Conservation (phyloP, 1,284 basidiomycete species). For the Porodaedalea pini region DNA sequence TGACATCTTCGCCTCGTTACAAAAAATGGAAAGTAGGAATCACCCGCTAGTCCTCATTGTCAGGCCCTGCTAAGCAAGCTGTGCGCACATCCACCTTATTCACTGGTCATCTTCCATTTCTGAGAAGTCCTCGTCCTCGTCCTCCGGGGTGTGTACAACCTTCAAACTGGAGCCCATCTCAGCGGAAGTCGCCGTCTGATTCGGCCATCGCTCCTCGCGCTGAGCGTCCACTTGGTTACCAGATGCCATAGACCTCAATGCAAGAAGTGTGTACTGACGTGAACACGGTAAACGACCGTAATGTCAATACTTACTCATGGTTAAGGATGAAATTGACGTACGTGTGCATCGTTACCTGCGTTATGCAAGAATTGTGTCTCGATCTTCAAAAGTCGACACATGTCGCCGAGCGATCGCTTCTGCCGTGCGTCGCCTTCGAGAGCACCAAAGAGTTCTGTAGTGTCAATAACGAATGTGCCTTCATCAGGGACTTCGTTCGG, state of each 20-base stretch:
- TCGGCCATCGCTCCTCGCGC: constrained; percentile 72
- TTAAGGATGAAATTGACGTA: constrained; percentile 34
- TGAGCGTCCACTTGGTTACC: constrained; percentile 69
- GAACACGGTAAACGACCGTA: background rate
- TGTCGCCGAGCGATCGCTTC: constrained; percentile 51
- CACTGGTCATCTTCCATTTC: constrained; percentile 48
- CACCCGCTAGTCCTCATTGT: constrained; percentile 16
- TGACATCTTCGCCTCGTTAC: too few relatives aligned
- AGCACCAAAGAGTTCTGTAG: constrained; percentile 65
- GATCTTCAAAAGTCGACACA: constrained; percentile 61
- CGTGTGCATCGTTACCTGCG: constrained; percentile 81
- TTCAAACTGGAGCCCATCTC: constrained; percentile 35
- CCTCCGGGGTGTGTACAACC: constrained; percentile 54
- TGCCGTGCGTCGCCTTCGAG: constrained; percentile 55
- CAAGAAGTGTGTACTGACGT: constrained; percentile 59
- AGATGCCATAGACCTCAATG: constrained; percentile 61
- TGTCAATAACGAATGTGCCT: constrained; percentile 69
- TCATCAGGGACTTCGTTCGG: constrained; percentile 48
- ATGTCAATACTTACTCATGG: background rate
- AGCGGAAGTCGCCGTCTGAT: constrained; percentile 38
- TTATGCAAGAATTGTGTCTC: constrained; percentile 63
- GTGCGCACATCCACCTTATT: constrained; percentile 23
- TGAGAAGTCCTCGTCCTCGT: constrained; percentile 59
- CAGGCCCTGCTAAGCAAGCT: too few relatives aligned
- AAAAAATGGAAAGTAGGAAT: too few relatives aligned